A percentile compares a stretch with the other conserved stretches of the same genome.
Conservation (phyloP, 345 rosid genomes). For the Eucalyptus pauciflora region DNA sequence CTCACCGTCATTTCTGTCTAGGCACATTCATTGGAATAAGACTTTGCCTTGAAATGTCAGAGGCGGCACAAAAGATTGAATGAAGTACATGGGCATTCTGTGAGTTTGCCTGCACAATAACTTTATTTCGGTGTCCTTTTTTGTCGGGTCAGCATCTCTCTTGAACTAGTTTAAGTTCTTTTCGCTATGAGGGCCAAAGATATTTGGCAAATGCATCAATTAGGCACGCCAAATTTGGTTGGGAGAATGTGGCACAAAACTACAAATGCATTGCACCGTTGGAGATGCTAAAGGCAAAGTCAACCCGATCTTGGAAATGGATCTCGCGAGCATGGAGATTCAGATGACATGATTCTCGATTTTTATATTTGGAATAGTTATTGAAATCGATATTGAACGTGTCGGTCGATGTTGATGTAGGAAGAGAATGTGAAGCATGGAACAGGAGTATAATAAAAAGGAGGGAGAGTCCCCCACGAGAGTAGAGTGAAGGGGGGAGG, state of each 20-base stretch:
- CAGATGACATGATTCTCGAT: neutral
- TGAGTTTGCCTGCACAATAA: too few species aligned
- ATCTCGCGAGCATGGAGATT: neutral
- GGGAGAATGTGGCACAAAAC: neutral
- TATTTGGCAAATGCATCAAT: too few species aligned
- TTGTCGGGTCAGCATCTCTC: too few species aligned
- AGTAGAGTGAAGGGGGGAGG: neutral
- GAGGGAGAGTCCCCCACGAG: neutral
- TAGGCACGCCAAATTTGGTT: neutral
- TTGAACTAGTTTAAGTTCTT: too few species aligned
- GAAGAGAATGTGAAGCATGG: neutral
- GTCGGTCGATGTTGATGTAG: neutral
- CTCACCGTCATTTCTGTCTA: too few species aligned
- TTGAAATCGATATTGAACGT: neutral
- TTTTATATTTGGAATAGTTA: neutral
- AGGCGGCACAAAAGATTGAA: too few species aligned
- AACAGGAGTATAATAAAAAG: neutral
- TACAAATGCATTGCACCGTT: neutral
- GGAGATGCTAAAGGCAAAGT: neutral
- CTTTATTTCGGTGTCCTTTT: too few species aligned
- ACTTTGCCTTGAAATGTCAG: too few species aligned
- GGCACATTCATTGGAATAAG: too few species aligned
- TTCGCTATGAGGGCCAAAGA: too few species aligned
- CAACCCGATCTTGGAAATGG: neutral
- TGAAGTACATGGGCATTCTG: too few species aligned